Evolutionary conservation across 352 stramenopile species (phyloP), one percentile per base, ranked within the genome.

Genomic region (Phytophthora quininea): DNA sequence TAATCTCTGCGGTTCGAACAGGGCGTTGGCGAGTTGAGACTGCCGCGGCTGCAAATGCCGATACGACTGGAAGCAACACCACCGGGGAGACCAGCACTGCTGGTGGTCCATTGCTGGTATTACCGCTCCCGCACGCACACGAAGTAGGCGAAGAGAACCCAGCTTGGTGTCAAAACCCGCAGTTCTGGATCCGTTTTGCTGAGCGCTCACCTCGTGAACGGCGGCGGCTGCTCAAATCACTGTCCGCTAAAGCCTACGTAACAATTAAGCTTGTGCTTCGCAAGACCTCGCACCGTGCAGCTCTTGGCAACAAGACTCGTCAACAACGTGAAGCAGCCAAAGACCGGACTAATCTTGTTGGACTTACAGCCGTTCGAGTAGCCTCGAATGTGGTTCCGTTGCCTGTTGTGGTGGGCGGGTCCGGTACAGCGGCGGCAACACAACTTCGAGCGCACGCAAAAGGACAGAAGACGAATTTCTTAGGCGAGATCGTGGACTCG

Each of bases 101-200:
- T 33, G 92, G 92, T 8, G 92, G 92, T 1, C 87, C 90, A 38
- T 66, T 97, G 32, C 38, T 76, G 15, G 46, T 42, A 46, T 46
- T 76, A 31, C 68, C 68, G 53, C 32, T 90, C 65, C 57, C 55
- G 58, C 64, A 81, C 74, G 35, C 71, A 77, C 59, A 71, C 27
- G 42, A 77, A 35, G 64, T 64, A 0, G 80, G 81, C 3, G 68
- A 81, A 5, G 81, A 90, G 37, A 93, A 93, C 59, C 31, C 82
- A 0, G 58, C 78, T 14, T 94, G 84, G 84, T 91, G 86, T 69
- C 90, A 97, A 61, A 97, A 97, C 51, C 91, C 92, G 9, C 92
- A 98, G 73, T 98, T 95, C 64, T 86, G 89, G 73, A 31, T 97
- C 37, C 79, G 79, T 0, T 67, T 93, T 12, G 72, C 73, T 1